These are phyloP conservation scores for Coemansia sp. DNA, from an alignment of 192 early-diverging fungal species.

Conservation along the genomic window DNA sequence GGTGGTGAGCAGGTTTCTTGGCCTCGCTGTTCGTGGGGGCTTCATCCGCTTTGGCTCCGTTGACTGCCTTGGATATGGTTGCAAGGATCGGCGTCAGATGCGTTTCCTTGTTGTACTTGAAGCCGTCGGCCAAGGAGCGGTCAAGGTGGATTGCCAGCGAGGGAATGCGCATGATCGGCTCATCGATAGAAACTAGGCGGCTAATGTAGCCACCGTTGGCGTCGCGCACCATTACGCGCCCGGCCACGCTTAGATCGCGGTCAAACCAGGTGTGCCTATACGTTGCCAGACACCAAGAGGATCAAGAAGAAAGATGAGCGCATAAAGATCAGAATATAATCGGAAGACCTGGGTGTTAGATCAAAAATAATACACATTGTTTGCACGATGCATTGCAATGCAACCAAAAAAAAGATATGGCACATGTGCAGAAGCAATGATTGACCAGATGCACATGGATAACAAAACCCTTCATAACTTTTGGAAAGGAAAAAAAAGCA, in stretches of 20 bases:
- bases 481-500: background rate
- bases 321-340: background rate
- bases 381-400: background rate
- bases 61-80: conserved; percentile 63
- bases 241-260: conserved; percentile 93
- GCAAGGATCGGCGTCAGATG: conserved; percentile 90
- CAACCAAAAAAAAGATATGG: background rate
- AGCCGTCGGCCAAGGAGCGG: conserved; percentile 70
- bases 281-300: background rate
- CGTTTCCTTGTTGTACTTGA: conserved; percentile 94
- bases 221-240: conserved; percentile 82
- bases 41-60: conserved; percentile 14
- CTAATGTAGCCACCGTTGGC: conserved; percentile 69
- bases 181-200: conserved; percentile 76
- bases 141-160: conserved; percentile 97
- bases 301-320: no score
- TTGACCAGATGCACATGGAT: background rate
- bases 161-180: conserved; percentile 92
- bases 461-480: background rate
- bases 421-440: background rate
- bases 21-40: conserved; percentile 8
- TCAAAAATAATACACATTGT: background rate
- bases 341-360: background rate
- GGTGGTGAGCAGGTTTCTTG: conserved; percentile 67
- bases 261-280: conserved; percentile 98